Percentiles rank a stretch among this genome's conserved stretches.
phyloP scores from a whole-genome alignment of 2,329 filamentous ascomycete species.

The Diplodia intermedia region DNA sequence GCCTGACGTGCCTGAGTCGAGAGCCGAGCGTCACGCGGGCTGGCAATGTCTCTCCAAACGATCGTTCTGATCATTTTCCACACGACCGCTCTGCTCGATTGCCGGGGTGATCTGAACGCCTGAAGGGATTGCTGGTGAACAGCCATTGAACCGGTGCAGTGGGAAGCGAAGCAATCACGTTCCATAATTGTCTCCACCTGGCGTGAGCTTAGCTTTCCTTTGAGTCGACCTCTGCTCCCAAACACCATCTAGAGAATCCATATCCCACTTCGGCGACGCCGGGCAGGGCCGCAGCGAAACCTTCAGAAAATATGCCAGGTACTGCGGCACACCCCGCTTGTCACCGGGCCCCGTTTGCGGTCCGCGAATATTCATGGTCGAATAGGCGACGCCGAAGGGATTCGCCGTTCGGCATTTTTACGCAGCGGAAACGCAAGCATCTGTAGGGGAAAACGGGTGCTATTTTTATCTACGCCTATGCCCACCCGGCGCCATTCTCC shows the following conservation, averaged over 20 bases:
- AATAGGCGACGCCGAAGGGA: not conserved
- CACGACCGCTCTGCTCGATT: not conserved
- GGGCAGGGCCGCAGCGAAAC: not conserved
- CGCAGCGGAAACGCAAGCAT: constrained; percentile 1
- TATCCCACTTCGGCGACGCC: constrained; percentile 18
- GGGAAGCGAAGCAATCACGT: not conserved
- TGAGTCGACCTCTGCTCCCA: not conserved
- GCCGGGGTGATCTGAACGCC: not conserved
- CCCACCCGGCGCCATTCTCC: constrained; percentile 1
- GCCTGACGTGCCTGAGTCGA: constrained; percentile 12
- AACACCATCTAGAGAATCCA: not conserved
- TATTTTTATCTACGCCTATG: constrained; percentile 18
- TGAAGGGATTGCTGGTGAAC: not conserved
- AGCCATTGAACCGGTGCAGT: not conserved
- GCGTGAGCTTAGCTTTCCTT: constrained; percentile 9
- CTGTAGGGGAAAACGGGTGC: constrained; percentile 10
- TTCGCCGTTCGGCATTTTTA: constrained; percentile 22
- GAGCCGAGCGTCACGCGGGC: constrained; percentile 7
- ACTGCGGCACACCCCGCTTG: constrained; percentile 17
- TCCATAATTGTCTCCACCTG: constrained; percentile 17
- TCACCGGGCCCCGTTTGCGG: constrained; percentile 8
- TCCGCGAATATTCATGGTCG: not conserved
- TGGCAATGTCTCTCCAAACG: constrained; percentile 15
- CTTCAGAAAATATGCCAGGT: not conserved
- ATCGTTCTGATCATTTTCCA: constrained; percentile 2